These are phyloP conservation scores for Xenosphaeropsis pyriputrescens DNA, from an alignment of 2,329 filamentous ascomycete genomes.

Conservation along the genomic window DNA sequence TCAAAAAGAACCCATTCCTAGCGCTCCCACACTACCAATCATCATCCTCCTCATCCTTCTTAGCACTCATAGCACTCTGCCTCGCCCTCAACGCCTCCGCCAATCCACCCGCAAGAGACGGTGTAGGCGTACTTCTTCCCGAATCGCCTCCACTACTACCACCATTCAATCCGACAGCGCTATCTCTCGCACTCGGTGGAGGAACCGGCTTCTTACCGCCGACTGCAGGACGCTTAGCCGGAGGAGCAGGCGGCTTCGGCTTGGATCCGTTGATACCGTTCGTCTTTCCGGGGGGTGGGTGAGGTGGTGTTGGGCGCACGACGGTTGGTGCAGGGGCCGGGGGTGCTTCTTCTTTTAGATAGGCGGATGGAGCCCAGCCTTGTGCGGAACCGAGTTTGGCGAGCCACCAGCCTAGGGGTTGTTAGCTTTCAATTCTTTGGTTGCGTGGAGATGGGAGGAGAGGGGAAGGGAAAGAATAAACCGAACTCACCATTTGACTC, in stretches of 20 bases:
- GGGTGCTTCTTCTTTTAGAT: constrained; percentile 69
- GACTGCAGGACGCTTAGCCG: constrained; percentile 63
- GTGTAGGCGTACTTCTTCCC: constrained; percentile 59
- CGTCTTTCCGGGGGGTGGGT: constrained; percentile 35
- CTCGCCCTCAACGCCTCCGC: constrained; percentile 67
- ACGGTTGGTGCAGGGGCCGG: constrained; percentile 38
- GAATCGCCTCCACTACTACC: constrained; percentile 34
- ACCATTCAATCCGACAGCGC: constrained; percentile 42
- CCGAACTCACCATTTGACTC: constrained; percentile 71
- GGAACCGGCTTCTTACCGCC: constrained; percentile 55
- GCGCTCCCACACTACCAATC: too few species aligned
- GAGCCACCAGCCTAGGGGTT: constrained; percentile 75
- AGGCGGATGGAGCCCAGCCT: constrained; percentile 89
- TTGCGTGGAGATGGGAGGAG: background rate
- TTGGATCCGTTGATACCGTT: constrained; percentile 23
- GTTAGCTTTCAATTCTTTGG: constrained; percentile 19
- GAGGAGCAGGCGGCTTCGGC: constrained; percentile 24
- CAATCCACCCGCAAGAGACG: constrained; percentile 57
- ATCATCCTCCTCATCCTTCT: constrained; percentile 12
- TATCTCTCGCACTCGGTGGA: constrained; percentile 50
- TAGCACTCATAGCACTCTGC: constrained; percentile 60
- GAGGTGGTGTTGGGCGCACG: constrained; percentile 37
- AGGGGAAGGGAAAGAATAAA: too few species aligned
- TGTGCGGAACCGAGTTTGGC: constrained; percentile 61
- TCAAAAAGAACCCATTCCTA: too few species aligned